Percentiles rank a stretch among this genome's conserved stretches.
Evolutionary conservation across 768 basidiomycete species (phyloP).

Genomic region (Xanthoconium purpureum): DNA sequence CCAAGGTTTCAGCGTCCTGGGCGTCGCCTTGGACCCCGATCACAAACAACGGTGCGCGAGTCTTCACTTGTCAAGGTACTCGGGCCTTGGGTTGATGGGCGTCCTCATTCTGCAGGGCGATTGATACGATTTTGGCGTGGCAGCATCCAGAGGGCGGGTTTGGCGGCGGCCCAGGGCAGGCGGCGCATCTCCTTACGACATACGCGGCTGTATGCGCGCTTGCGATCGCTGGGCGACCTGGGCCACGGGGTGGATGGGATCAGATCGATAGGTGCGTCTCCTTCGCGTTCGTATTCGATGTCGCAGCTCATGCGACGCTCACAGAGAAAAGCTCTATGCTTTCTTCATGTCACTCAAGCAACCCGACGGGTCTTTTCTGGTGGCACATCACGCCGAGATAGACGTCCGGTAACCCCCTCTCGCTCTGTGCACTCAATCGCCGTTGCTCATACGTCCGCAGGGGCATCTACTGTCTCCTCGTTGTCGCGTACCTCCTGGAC

Average conservation of each 20-base stretch:
- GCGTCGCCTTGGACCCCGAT: conserved; percentile 72
- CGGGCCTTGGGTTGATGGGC: neutral
- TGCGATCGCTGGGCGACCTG: conserved; percentile 75
- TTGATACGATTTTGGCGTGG: conserved; percentile 75
- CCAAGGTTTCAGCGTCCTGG: conserved; percentile 77
- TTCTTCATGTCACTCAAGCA: conserved; percentile 94
- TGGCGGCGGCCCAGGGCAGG: conserved; percentile 86
- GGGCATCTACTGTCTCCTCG: conserved; percentile 92
- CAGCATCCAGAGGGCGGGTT: conserved; percentile 91
- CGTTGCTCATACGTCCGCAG: conserved; percentile 37
- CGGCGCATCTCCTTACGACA: conserved; percentile 83
- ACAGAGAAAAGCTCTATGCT: conserved; percentile 66
- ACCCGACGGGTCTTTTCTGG: conserved; percentile 89
- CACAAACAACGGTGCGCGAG: conserved; percentile 67
- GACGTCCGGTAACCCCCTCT: conserved; percentile 70
- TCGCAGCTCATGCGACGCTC: neutral
- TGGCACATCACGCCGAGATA: conserved; percentile 83
- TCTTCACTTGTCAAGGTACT: neutral
- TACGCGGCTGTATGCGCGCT: conserved; percentile 86
- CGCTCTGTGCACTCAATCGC: neutral
- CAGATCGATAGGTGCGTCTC: conserved; percentile 68
- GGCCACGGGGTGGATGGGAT: conserved; percentile 79
- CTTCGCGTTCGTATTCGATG: no score
- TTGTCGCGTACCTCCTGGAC: conserved; percentile 77
- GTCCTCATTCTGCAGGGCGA: conserved; percentile 45